Evolutionary conservation across 768 basidiomycete genomes (phyloP).

Genomic region (Mycena galericulata): DNA sequence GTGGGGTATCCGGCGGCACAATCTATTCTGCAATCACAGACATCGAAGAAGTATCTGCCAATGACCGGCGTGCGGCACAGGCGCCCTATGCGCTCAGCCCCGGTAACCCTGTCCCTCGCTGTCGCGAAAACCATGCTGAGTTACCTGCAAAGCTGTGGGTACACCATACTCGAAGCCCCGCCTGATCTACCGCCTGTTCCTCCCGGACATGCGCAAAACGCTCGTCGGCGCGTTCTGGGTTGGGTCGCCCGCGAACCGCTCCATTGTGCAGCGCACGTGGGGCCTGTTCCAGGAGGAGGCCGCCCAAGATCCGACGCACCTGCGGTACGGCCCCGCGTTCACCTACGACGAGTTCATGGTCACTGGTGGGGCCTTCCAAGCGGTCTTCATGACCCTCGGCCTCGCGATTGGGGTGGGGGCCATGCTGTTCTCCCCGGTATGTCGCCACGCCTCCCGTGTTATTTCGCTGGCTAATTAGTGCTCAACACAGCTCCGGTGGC

Average conservation of each 20-base stretch:
- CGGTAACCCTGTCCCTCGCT: conserved; percentile 38
- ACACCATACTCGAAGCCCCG: conserved; percentile 38
- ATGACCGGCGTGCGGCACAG: conserved; percentile 46
- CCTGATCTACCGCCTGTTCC: conserved; percentile 51
- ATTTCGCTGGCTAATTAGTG: not conserved
- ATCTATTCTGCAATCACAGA: conserved; percentile 51
- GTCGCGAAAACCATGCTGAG: conserved; percentile 14
- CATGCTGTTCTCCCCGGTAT: conserved; percentile 55
- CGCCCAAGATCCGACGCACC: conserved; percentile 38
- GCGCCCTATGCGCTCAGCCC: conserved; percentile 56
- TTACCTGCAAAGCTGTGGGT: conserved; percentile 37
- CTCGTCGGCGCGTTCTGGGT: conserved; percentile 52
- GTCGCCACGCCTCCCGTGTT: not conserved
- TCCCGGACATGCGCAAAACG: conserved; percentile 49
- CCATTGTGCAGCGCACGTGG: conserved; percentile 60
- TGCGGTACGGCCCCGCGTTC: conserved; percentile 76
- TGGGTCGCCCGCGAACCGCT: conserved; percentile 54
- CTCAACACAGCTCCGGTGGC: conserved; percentile 62
- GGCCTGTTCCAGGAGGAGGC: conserved; percentile 56
- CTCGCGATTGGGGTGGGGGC: conserved; percentile 49
- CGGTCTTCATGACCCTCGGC: conserved; percentile 53
- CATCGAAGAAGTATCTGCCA: conserved; percentile 53
- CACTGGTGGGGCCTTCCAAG: conserved; percentile 51
- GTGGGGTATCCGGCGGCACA: conserved; percentile 76
- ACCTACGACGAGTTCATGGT: conserved; percentile 79